Evolutionary conservation across 1,284 basidiomycete genomes (phyloP).

Genomic region (Calocybe gambosa): DNA sequence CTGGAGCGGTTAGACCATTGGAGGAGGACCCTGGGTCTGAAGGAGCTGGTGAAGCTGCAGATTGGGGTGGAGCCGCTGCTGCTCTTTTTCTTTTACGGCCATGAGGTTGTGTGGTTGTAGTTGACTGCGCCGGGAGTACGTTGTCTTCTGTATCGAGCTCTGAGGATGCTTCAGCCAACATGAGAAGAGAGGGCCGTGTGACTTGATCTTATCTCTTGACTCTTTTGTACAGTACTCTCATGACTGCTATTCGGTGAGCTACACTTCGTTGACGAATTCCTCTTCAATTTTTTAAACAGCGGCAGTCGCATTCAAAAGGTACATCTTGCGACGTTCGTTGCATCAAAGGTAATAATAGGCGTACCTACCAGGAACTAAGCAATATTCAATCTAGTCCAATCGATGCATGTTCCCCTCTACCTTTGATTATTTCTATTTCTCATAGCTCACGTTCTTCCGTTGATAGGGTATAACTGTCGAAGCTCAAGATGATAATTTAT

Average conservation of each 20-base stretch:
- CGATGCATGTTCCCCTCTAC: slow-evolving; percentile 35
- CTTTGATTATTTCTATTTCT: not conserved
- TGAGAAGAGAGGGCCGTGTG: slow-evolving; percentile 8
- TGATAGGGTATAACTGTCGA: slow-evolving; percentile 56
- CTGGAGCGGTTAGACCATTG: slow-evolving; percentile 25
- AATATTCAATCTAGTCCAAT: slow-evolving; percentile 57
- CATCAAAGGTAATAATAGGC: slow-evolving; percentile 7
- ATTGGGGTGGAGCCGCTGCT: slow-evolving; percentile 17
- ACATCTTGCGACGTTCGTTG: slow-evolving; percentile 9
- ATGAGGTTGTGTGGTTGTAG: slow-evolving; percentile 9
- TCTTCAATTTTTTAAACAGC: slow-evolving; percentile 6
- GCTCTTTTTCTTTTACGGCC: slow-evolving; percentile 38
- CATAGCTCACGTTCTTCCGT: not conserved
- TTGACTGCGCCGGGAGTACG: slow-evolving; percentile 8
- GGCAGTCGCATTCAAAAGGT: slow-evolving; percentile 69
- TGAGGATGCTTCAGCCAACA: slow-evolving; percentile 22
- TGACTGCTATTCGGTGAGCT: slow-evolving; percentile 56
- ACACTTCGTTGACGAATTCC: not conserved
- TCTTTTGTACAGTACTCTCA: too few species aligned
- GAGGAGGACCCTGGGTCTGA: slow-evolving; percentile 33
- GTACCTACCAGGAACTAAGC: slow-evolving; percentile 52
- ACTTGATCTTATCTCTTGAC: not conserved
- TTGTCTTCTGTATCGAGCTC: slow-evolving; percentile 15
- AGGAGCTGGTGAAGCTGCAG: slow-evolving; percentile 39
- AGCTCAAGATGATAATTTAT: slow-evolving; percentile 67